Evolutionary conservation across 2,329 filamentous ascomycete genomes (phyloP), one percentile per base, ranked within the genome.

Genomic region (Fusarium graminum): DNA sequence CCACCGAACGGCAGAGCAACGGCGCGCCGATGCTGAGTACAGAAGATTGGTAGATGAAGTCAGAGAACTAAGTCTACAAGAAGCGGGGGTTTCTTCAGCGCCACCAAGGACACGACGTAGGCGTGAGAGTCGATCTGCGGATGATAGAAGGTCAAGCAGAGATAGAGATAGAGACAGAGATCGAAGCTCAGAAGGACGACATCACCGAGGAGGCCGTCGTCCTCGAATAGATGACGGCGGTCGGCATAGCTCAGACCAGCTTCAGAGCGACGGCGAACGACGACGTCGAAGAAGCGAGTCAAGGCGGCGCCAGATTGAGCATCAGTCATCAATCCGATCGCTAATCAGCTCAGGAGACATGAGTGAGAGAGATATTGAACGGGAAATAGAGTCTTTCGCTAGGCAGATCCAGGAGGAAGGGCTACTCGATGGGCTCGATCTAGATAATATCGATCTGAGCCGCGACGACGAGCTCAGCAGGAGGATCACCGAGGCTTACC

Each of bases 401-500:
- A 87, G 92, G 41, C 93, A 97, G 74, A 97, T 97, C 59, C 86
- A 94, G 69, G 90, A 94, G 66, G 93, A 97, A 74, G 93, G 94
- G 0, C 80, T 97, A 19, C 79, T 97, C 32, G 92, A 97, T 72
- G 94, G 93, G 17, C 88, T 97, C 44, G 94, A 97, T 74, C 80
- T 97, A 54, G 92, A 95, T 72, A 94, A 94, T 66, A 88, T 97
- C 52, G 93, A 94, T 64, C 84, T 93, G 16, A 87, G 83, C 46
- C 92, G 93, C 72, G 93, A 97, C 74, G 93, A 97, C 72, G 92
- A 96, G 73, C 87, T 98, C 16, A 97, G 92, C 67, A 91, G 94
- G 73, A 89, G 91, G 59, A 97, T 98, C 70, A 94, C 93, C 3
- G 92, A 96, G 72, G 93, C 93, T 3, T 97, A 96, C 74, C 84